Conservation (phyloP, 768 basidiomycete genomes). For the Pleurotus ostreatus region DNA sequence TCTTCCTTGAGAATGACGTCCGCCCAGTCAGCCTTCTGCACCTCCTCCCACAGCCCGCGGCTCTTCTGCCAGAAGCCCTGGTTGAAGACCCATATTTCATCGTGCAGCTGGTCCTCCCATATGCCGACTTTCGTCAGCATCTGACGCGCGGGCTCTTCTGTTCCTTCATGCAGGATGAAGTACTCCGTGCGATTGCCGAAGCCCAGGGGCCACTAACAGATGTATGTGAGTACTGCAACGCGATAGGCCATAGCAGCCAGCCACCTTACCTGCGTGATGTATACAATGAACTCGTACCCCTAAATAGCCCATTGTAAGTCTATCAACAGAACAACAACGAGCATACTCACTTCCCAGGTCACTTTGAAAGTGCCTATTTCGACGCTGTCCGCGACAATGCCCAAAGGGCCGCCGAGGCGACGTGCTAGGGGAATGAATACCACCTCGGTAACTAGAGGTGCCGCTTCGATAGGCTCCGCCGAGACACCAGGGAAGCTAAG, state of each 20-base stretch:
- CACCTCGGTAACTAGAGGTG: conserved; percentile 45
- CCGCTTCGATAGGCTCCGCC: conserved; percentile 41
- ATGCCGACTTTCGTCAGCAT: conserved; percentile 51
- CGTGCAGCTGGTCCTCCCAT: conserved; percentile 49
- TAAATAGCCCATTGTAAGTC: conserved; percentile 16
- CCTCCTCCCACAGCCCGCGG: conserved; percentile 51
- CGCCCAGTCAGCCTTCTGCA: conserved; percentile 68
- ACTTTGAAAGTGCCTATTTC: conserved; percentile 52
- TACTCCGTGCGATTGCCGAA: conserved; percentile 26
- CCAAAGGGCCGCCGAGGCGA: conserved; percentile 36
- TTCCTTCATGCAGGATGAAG: conserved; percentile 59
- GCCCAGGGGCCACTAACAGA: conserved; percentile 26
- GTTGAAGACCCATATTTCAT: conserved; percentile 78
- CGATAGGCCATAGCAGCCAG: conserved; percentile 2
- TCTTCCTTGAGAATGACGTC: conserved; percentile 69
- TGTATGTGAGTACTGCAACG: neutral
- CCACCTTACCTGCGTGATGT: conserved; percentile 41
- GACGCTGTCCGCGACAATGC: conserved; percentile 48
- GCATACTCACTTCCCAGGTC: conserved; percentile 51
- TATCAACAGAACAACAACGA: neutral
- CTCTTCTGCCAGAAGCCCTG: conserved; percentile 67
- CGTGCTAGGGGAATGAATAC: conserved; percentile 47
- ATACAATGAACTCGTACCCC: conserved; percentile 55
- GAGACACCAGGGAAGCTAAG: conserved; percentile 47
- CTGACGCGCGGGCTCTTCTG: conserved; percentile 45